Conservation (phyloP, 306 rosid species). For the Potentilla sterilis region DNA sequence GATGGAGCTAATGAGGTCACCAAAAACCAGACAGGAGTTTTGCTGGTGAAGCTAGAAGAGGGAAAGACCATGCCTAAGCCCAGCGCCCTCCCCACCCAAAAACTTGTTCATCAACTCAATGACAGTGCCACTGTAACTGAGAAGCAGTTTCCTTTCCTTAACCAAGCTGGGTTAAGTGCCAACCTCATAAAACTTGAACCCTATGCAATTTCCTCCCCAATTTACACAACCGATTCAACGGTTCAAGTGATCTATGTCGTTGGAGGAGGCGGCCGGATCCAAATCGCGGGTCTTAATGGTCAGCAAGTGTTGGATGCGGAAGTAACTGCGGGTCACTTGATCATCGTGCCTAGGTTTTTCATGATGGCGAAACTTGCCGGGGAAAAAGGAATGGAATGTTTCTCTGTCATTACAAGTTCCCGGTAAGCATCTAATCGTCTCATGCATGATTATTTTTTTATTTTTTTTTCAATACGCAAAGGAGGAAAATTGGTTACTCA, state of each 20-base stretch:
- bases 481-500: neutral
- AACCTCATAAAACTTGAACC: slow-evolving; percentile 38
- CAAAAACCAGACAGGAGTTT: slow-evolving; percentile 40
- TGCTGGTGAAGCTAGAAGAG: slow-evolving; percentile 35
- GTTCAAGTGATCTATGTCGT: slow-evolving; percentile 50
- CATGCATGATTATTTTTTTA: neutral
- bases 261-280: slow-evolving; percentile 43
- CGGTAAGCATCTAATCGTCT: slow-evolving; percentile 29
- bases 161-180: slow-evolving; percentile 45
- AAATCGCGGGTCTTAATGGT: slow-evolving; percentile 47
- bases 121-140: slow-evolving; percentile 26
- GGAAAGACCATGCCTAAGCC: slow-evolving; percentile 41
- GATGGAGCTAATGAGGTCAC: slow-evolving; percentile 39
- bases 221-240: slow-evolving; percentile 25
- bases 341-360: slow-evolving; percentile 55
- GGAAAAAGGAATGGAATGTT: slow-evolving; percentile 44
- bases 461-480: too few species aligned
- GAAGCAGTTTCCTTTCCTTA: slow-evolving; percentile 39
- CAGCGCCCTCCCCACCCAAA: neutral
- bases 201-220: slow-evolving; percentile 39
- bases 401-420: slow-evolving; percentile 35
- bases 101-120: slow-evolving; percentile 44
- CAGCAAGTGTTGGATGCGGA: slow-evolving; percentile 36
- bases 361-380: slow-evolving; percentile 51
- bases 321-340: slow-evolving; percentile 48